Base-by-base conservation (phyloP, 2,329 filamentous ascomycete species). In the Nemania bipapillata region DNA sequence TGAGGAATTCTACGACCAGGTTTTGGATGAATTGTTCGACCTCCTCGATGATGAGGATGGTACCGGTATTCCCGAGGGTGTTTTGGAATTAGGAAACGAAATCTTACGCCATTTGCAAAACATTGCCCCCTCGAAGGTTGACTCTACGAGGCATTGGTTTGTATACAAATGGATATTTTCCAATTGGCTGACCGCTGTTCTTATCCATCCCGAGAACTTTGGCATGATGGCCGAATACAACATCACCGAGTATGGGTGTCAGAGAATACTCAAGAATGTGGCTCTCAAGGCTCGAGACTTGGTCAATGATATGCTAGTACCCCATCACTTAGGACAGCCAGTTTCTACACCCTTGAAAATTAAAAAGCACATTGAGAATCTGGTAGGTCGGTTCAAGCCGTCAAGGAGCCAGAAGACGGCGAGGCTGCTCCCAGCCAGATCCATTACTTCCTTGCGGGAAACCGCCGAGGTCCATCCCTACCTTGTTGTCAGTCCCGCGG, bases 151-250 rank as follows among this genome's bases (percentile, higher is more conserved):
- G 70, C 90, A 90, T 74, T 96, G 94, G 83, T 87, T 98, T 72
- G 90, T 97, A 71, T 92, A 91, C 75, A 92, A 94, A 77, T 99
- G 95, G 90, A 90, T 97, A 70, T 97, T 98, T 79, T 92, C 93
- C 70, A 91, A 91, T 59, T 97, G 96, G 80, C 84, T 98, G 40
- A 86, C 93, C 54, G 91, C 92, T 74, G 91, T 93, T 61, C 88
- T 98, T 76, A 92, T 93, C 55, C 92, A 96, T 76, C 96, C 96
- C 11, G 96, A 99, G 86, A 94, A 86, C 60, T 86, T 89, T 73
- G 88, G 89, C 63, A 88, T 92, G 82, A 90, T 98, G 83, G 87
- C 93, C 65, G 93, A 97, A 75, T 95, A 97, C 79, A 93, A 97
- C 81, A 93, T 98, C 75, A 94, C 92, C 57, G 93, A 96, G 74